Percentiles rank a stretch among this genome's conserved stretches.
These are phyloP conservation scores for Trypethelium eluteriae DNA, from an alignment of 495 filamentous ascomycete genomes.

Conservation along the genomic window DNA sequence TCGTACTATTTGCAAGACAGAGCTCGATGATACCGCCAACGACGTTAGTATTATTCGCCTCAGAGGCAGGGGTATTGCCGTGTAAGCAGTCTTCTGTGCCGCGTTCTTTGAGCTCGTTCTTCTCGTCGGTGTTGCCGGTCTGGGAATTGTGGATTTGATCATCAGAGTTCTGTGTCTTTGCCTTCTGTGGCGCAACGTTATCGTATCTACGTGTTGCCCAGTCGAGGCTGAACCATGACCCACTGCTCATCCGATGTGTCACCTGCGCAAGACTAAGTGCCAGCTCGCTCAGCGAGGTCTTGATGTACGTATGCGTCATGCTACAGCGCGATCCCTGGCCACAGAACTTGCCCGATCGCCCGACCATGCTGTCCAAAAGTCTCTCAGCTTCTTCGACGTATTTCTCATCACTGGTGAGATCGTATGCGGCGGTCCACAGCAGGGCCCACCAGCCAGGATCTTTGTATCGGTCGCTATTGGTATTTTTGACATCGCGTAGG, in stretches of 20 bases:
- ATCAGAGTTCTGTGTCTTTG: neutral
- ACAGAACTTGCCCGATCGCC: neutral
- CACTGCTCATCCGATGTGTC: neutral
- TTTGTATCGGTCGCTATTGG: neutral
- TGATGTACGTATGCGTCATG: neutral
- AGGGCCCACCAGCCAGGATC: constrained; percentile 3
- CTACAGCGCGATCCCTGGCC: neutral
- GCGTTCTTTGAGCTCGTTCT: neutral
- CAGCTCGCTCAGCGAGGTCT: constrained; percentile 1
- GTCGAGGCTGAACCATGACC: constrained; percentile 1
- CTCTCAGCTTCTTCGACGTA: constrained; percentile 4
- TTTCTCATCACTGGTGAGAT: neutral
- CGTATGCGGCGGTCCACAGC: constrained; percentile 3
- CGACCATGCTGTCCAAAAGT: neutral
- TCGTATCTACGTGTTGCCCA: neutral
- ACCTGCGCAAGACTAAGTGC: neutral
- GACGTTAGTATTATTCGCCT: neutral
- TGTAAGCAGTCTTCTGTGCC: neutral
- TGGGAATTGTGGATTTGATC: no score
- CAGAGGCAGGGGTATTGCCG: neutral
- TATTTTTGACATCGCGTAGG: neutral
- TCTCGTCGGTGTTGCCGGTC: neutral
- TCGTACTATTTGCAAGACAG: neutral
- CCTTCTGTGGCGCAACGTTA: neutral
- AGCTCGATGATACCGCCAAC: constrained; percentile 5